These are phyloP conservation scores for Cytospora leucostoma DNA, from an alignment of 2,329 filamentous ascomycete species.

Conservation along the genomic window DNA sequence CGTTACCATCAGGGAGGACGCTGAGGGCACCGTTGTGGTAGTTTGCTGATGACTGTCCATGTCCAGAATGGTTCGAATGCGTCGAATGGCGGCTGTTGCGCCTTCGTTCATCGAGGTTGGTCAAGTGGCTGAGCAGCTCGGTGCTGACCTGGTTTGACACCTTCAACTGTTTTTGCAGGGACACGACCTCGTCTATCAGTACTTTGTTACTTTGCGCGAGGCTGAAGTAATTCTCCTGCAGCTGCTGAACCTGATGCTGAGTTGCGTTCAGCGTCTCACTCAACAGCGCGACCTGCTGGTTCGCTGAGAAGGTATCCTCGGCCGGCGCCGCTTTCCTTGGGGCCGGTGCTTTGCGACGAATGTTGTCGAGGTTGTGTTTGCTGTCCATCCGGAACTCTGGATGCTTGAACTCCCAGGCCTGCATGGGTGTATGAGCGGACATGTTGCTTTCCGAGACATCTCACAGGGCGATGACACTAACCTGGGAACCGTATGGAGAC, in stretches of 20 bases:
- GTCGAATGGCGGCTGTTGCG: conserved; percentile 44
- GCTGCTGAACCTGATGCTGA: conserved; percentile 85
- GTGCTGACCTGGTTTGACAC: conserved; percentile 59
- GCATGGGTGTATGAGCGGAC: conserved; percentile 35
- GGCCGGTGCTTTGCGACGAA: conserved; percentile 90
- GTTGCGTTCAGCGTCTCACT: conserved; percentile 87
- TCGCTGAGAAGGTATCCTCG: conserved; percentile 73
- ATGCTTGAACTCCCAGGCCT: conserved; percentile 97
- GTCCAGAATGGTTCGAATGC: conserved; percentile 40
- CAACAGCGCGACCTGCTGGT: conserved; percentile 83
- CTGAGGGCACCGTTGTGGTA: conserved; percentile 45
- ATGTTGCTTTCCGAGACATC: conserved; percentile 1
- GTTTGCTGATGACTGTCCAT: conserved; percentile 42
- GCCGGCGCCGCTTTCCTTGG: conserved; percentile 70
- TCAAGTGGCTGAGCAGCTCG: conserved; percentile 59
- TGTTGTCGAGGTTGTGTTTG: conserved; percentile 95
- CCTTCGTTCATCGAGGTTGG: conserved; percentile 49
- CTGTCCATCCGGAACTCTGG: conserved; percentile 94
- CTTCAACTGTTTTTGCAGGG: conserved; percentile 61
- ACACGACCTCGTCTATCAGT: conserved; percentile 62
- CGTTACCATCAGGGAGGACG: conserved; percentile 48
- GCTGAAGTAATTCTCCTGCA: conserved; percentile 84
- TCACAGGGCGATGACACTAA: conserved; percentile 38
- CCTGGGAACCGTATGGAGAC: conserved; percentile 79
- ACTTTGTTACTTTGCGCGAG: conserved; percentile 65